A percentile compares a stretch with the other conserved stretches of the same genome.
These are phyloP conservation scores for Peronospora destructor DNA, from an alignment of 352 stramenopile genomes.

Conservation along the genomic window DNA sequence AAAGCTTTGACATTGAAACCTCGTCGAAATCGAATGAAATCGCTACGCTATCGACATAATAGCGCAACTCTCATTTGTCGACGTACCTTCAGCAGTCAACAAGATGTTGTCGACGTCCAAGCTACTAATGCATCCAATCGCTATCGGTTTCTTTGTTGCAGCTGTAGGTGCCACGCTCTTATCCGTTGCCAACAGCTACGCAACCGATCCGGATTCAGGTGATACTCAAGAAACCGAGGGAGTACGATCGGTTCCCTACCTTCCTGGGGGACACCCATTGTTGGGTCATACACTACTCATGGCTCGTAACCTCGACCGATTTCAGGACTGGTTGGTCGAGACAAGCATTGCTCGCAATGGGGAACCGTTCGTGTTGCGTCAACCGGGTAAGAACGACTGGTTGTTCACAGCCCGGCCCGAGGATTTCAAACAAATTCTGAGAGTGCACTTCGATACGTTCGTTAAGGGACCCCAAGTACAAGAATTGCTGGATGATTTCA, in stretches of 20 bases:
- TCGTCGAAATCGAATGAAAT: not conserved
- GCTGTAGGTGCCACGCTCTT: slow-evolving; percentile 13
- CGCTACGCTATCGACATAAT: not conserved
- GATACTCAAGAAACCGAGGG: slow-evolving; percentile 8
- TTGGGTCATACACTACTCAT: slow-evolving; percentile 32
- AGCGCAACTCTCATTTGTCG: slow-evolving; percentile 14
- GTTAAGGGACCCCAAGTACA: slow-evolving; percentile 37
- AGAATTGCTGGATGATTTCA: slow-evolving; percentile 35
- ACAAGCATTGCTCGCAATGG: slow-evolving; percentile 25
- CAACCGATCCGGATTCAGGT: slow-evolving; percentile 7
- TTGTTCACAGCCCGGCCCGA: slow-evolving; percentile 34
- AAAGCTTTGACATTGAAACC: not conserved
- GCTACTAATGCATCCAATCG: slow-evolving; percentile 16
- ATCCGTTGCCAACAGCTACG: slow-evolving; percentile 8
- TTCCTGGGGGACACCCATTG: slow-evolving; percentile 18
- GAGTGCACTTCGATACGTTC: slow-evolving; percentile 45
- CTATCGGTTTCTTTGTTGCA: slow-evolving; percentile 20
- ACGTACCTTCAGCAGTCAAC: slow-evolving; percentile 15
- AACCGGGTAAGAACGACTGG: slow-evolving; percentile 37
- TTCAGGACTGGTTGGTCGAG: slow-evolving; percentile 38
- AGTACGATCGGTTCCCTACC: slow-evolving; percentile 19
- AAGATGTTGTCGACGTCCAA: slow-evolving; percentile 21
- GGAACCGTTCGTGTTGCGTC: slow-evolving; percentile 27
- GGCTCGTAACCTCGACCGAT: slow-evolving; percentile 22
- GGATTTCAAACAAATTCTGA: slow-evolving; percentile 47